These are phyloP conservation scores for Cryptosporidium sp. DNA, from an alignment of 169 alveolate species.

Conservation along the genomic window DNA sequence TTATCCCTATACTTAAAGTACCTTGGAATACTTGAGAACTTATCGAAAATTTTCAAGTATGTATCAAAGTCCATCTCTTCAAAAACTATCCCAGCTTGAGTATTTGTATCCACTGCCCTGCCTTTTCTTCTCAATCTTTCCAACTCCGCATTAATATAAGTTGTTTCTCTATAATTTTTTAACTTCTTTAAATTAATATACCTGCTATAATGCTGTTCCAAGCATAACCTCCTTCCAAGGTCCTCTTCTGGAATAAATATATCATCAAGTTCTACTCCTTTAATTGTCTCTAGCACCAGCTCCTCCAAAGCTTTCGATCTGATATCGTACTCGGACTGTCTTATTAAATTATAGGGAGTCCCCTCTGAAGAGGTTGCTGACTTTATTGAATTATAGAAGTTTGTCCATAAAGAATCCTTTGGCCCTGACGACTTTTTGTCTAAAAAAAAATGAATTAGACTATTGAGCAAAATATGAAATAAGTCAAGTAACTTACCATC, in stretches of 20 bases:
- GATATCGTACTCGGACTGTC: slow-evolving; percentile 73
- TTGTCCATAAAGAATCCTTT: slow-evolving; percentile 82
- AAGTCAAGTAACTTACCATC: slow-evolving; percentile 19
- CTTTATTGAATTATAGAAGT: slow-evolving; percentile 82
- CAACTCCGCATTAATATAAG: slow-evolving; percentile 65
- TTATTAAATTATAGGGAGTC: slow-evolving; percentile 78
- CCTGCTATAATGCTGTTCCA: slow-evolving; percentile 80
- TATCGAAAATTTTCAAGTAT: slow-evolving; percentile 81
- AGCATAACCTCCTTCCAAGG: slow-evolving; percentile 82
- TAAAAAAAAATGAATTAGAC: not conserved
- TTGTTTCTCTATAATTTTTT: slow-evolving; percentile 76
- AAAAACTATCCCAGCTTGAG: slow-evolving; percentile 58
- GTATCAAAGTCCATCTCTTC: slow-evolving; percentile 84
- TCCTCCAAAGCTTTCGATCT: slow-evolving; percentile 77
- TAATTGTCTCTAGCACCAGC: slow-evolving; percentile 77
- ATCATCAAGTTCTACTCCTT: slow-evolving; percentile 77
- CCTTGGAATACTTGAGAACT: slow-evolving; percentile 84
- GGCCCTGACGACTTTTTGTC: slow-evolving; percentile 61
- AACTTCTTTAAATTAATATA: slow-evolving; percentile 83
- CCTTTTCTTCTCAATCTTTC: slow-evolving; percentile 59
- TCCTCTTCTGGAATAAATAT: slow-evolving; percentile 85
- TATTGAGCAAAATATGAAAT: not conserved
- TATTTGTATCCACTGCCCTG: not conserved
- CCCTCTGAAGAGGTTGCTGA: slow-evolving; percentile 76
- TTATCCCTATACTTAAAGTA: slow-evolving; percentile 84